Evolutionary conservation across 106 monocot genomes (phyloP).

Genomic region (Apostasia shenzhenica): DNA sequence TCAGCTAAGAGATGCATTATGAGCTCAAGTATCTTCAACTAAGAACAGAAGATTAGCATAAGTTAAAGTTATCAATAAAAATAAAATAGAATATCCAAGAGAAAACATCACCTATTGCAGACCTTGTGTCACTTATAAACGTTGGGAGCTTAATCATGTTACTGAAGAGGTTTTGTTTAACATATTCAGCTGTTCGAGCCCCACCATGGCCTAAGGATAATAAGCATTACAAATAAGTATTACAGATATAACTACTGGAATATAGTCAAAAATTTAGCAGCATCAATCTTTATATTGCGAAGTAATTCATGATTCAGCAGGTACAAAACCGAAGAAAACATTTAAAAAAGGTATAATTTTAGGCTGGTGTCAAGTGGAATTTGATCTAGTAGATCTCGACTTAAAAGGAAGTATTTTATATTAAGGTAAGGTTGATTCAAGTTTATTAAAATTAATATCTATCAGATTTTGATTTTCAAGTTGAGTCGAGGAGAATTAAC

Average conservation of each 20-base stretch:
- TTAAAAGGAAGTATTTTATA: too few relatives aligned
- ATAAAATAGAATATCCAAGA: neutral
- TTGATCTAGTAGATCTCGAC: too few relatives aligned
- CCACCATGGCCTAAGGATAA: conserved; percentile 22
- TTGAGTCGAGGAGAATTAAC: too few relatives aligned
- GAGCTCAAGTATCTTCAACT: too few relatives aligned
- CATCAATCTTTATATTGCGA: neutral
- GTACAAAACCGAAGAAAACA: neutral
- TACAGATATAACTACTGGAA: neutral
- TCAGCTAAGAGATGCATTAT: too few relatives aligned
- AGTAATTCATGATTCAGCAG: neutral
- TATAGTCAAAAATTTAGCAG: neutral
- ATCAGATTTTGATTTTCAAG: too few relatives aligned
- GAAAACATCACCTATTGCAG: conserved; percentile 26
- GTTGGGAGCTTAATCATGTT: conserved; percentile 30
- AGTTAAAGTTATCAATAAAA: neutral
- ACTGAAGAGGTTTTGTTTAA: conserved; percentile 40
- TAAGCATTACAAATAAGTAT: conserved; percentile 1
- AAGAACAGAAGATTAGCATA: too few relatives aligned
- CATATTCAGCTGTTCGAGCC: conserved; percentile 28
- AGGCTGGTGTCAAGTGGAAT: too few relatives aligned
- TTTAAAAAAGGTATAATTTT: neutral
- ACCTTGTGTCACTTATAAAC: conserved; percentile 28
- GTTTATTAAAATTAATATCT: too few relatives aligned
- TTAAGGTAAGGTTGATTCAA: too few relatives aligned